Evolutionary conservation across 257 asterid species (phyloP), one percentile per base, ranked within the genome.

Genomic region (Sherardia arvensis): DNA sequence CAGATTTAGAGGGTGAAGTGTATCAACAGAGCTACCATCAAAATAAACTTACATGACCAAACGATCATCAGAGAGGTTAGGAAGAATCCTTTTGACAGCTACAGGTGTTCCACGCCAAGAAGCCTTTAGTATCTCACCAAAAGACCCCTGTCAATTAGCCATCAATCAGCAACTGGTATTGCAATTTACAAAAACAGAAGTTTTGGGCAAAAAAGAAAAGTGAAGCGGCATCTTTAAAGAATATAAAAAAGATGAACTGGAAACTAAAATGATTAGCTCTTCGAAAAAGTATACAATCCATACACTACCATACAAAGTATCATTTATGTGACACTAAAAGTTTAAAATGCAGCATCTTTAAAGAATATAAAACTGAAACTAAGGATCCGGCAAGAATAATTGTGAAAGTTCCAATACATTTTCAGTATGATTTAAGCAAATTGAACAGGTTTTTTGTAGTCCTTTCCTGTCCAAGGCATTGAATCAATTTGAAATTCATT

Each of bases 81-180:
- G 99, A 70, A 93, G 99, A 67, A 90, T 93, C 72, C 97, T 93
- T 71, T 90, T 93, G 76, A 93, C 80, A 78, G 97, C 97, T 20
- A 90, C 97, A 14, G 96, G 99, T 70, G 99, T 93, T 71, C 96
- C 99, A 68, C 96, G 85, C 99, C 97, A 93, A 74, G 71, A 60
- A 66, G 96, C 97, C 81, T 80, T 93, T 58, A 93, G 68, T 79
- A 93, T 93, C 94, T 93, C 99, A 53, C 99, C 99, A 66, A 93
- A 93, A 59, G 99, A 93, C 57, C 99, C 99, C 97, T 93, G 69
- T 28, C 55, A 84, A 48, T 30, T 64, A n/a, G 26, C 62, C 8
- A 48, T n/a, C 53, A 82, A 59, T 74, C 76, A 79, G 73, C 73
- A 67, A 69, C 29, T 26, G 56, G 67, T 59, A 71, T 77, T 40